phyloP scores from a whole-genome alignment of 1,139 yeast species.

The Candida mesenterica region DNA sequence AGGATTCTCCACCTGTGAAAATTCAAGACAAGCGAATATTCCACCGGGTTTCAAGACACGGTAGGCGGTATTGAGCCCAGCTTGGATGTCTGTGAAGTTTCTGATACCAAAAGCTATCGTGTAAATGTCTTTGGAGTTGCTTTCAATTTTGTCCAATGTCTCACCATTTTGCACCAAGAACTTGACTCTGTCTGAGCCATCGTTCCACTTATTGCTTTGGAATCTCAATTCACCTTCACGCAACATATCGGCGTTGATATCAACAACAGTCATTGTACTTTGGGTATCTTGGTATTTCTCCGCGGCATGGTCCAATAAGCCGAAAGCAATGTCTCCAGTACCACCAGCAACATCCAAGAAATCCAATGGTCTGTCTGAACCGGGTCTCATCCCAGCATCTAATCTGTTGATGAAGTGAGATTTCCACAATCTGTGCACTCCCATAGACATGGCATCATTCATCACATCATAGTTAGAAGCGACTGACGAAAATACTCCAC shows the following conservation, averaged over 20 bases:
- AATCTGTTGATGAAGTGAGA: constrained; percentile 81
- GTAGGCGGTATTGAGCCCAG: constrained; percentile 90
- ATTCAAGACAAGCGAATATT: constrained; percentile 93
- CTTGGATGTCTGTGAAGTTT: constrained; percentile 91
- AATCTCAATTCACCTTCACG: constrained; percentile 84
- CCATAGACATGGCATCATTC: constrained; percentile 98
- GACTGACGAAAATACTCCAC: constrained; percentile 88
- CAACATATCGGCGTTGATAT: constrained; percentile 94
- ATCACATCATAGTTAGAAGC: constrained; percentile 92
- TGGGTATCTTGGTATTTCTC: constrained; percentile 69
- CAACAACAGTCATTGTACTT: constrained; percentile 87
- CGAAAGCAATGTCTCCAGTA: constrained; percentile 97
- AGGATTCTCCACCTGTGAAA: constrained; percentile 85
- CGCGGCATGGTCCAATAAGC: constrained; percentile 88
- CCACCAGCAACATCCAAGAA: constrained; percentile 99
- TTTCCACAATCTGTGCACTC: constrained; percentile 94
- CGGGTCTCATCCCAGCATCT: constrained; percentile 94
- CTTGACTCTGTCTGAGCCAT: constrained; percentile 60
- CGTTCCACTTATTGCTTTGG: constrained; percentile 50
- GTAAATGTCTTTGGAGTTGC: constrained; percentile 88
- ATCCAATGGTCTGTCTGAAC: constrained; percentile 70
- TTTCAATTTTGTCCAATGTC: constrained; percentile 75
- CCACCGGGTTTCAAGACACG: constrained; percentile 98
- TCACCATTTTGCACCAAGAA: constrained; percentile 95
- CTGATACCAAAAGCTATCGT: constrained; percentile 97